Conservation (phyloP, 2,329 filamentous ascomycete genomes). For the Paracamarosporium sp. region DNA sequence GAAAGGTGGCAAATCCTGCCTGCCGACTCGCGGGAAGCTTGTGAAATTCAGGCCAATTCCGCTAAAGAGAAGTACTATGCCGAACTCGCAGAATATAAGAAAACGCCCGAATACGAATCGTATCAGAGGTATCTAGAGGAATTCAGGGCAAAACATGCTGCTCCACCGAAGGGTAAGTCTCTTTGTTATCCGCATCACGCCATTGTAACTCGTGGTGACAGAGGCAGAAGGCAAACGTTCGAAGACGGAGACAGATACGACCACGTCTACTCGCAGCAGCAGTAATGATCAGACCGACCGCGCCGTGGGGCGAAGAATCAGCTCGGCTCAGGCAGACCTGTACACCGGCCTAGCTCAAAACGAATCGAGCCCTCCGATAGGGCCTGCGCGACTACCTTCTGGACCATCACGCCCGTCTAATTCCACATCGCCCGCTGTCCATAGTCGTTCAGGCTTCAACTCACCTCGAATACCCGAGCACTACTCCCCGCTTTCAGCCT, state of each 20-base stretch:
- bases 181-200: background rate
- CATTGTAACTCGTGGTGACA: conserved; percentile 23
- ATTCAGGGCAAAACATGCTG: conserved; percentile 74
- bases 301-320: conserved; percentile 31
- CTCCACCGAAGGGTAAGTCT: conserved; percentile 43
- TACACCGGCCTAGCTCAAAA: conserved; percentile 24
- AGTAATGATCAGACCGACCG: conserved; percentile 40
- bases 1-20: conserved; percentile 80
- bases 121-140: conserved; percentile 77
- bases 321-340: conserved; percentile 31
- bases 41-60: conserved; percentile 72
- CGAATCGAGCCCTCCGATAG: conserved; percentile 37
- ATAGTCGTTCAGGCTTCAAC: conserved; percentile 38
- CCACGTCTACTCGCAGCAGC: conserved; percentile 35
- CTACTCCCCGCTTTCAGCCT: conserved; percentile 43
- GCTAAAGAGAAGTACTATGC: conserved; percentile 80
- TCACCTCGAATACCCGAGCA: conserved; percentile 41
- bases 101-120: conserved; percentile 71
- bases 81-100: conserved; percentile 78
- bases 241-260: conserved; percentile 50
- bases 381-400: conserved; percentile 30
- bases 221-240: conserved; percentile 51
- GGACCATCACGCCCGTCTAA: conserved; percentile 36
- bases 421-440: conserved; percentile 41
- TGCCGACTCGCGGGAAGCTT: conserved; percentile 72